Evolutionary conservation across 2,329 filamentous ascomycete genomes (phyloP).

Genomic region (Aspergillus nomiae): DNA sequence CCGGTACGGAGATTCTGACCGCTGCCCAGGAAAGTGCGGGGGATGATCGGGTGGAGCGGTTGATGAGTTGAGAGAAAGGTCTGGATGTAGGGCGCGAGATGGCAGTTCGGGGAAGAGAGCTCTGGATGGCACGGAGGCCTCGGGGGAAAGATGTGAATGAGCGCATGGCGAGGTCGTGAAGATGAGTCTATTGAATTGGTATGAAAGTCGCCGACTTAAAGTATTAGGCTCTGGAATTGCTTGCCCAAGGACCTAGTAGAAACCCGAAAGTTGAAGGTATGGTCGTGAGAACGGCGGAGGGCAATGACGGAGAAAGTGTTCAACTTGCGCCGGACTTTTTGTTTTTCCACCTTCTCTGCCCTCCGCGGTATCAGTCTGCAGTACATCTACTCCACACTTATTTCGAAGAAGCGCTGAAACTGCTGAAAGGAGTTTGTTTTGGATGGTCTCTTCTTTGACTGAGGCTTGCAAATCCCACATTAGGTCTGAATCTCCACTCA

Average conservation of each 20-base stretch:
- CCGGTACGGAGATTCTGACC: slow-evolving; percentile 6
- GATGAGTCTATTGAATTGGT: neutral
- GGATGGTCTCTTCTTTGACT: neutral
- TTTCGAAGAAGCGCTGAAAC: neutral
- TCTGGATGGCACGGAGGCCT: slow-evolving; percentile 25
- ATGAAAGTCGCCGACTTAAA: neutral
- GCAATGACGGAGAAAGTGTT: slow-evolving; percentile 12
- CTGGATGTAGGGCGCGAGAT: slow-evolving; percentile 19
- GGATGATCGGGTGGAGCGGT: slow-evolving; percentile 15
- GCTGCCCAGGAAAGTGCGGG: slow-evolving; percentile 1
- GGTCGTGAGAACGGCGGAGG: neutral
- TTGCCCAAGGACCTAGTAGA: neutral
- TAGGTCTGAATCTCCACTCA: neutral
- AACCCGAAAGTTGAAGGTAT: neutral
- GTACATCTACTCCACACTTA: neutral
- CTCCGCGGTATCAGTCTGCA: slow-evolving; percentile 19
- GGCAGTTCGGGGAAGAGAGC: slow-evolving; percentile 18
- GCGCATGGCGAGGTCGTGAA: slow-evolving; percentile 18
- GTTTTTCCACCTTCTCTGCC: slow-evolving; percentile 27
- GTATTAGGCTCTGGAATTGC: neutral
- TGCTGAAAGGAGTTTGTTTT: neutral
- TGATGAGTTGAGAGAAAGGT: slow-evolving; percentile 24
- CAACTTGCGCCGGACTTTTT: slow-evolving; percentile 27
- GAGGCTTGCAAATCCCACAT: neutral
- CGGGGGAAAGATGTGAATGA: slow-evolving; percentile 18